Percentiles rank a stretch among this genome's conserved stretches.
Evolutionary conservation across 2,329 filamentous ascomycete genomes (phyloP).

Genomic region (Cladophialophora carrionii): DNA sequence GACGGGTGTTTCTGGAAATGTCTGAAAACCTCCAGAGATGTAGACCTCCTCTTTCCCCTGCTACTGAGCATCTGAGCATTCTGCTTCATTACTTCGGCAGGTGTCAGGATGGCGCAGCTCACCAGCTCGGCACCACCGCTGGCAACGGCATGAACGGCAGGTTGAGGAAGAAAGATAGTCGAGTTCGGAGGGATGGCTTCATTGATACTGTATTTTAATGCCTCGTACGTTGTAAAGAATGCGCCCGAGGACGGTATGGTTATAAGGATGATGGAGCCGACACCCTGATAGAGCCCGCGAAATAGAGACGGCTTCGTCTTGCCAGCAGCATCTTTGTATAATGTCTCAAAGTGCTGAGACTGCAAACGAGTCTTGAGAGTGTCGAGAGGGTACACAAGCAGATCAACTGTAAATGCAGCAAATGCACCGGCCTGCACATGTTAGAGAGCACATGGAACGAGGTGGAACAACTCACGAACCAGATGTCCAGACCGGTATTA

Average conservation of each 20-base stretch:
- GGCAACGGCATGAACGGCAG: constrained; percentile 71
- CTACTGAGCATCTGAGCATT: constrained; percentile 78
- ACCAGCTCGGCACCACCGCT: constrained; percentile 79
- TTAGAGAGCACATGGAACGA: neutral
- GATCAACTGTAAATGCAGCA: constrained; percentile 82
- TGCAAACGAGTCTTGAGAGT: constrained; percentile 87
- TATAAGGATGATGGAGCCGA: constrained; percentile 81
- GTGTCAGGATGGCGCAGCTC: constrained; percentile 83
- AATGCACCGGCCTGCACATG: constrained; percentile 72
- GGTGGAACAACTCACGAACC: constrained; percentile 53
- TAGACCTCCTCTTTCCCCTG: constrained; percentile 41
- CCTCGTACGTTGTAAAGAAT: constrained; percentile 91
- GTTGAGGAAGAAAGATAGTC: constrained; percentile 60
- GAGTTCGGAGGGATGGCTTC: constrained; percentile 51
- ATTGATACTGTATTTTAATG: constrained; percentile 66
- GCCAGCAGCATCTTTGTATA: constrained; percentile 56
- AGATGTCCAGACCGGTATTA: constrained; percentile 60
- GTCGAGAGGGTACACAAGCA: constrained; percentile 84
- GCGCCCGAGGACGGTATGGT: constrained; percentile 87
- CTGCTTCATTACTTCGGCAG: constrained; percentile 89
- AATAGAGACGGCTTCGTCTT: constrained; percentile 59
- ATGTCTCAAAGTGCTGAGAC: constrained; percentile 71
- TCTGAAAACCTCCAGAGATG: constrained; percentile 60
- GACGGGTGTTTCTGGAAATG: constrained; percentile 61
- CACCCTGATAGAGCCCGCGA: constrained; percentile 80